Conservation (phyloP, 805 yeast species). For the Candida boleticola region DNA sequence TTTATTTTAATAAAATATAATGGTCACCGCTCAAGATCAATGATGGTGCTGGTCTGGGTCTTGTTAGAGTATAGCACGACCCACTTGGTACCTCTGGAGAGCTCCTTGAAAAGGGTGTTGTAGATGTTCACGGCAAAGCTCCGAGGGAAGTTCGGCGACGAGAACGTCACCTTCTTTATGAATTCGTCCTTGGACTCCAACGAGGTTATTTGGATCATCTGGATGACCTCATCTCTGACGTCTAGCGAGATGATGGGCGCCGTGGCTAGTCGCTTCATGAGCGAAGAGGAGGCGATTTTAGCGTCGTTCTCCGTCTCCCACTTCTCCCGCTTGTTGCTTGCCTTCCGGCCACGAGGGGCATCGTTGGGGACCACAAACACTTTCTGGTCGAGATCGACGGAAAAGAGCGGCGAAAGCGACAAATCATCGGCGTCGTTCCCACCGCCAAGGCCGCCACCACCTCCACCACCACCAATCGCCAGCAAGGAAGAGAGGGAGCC, state of each 20-base stretch:
- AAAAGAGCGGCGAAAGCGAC: constrained; percentile 27
- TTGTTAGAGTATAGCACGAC: constrained; percentile 78
- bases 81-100: constrained; percentile 67
- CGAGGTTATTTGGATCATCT: constrained; percentile 76
- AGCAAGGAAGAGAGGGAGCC: not conserved
- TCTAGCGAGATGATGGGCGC: constrained; percentile 82
- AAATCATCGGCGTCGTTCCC: not conserved
- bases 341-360: constrained; percentile 74
- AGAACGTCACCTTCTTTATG: constrained; percentile 79
- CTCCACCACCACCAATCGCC: too few species aligned
- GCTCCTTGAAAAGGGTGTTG: constrained; percentile 70
- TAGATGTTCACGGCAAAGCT: constrained; percentile 77
- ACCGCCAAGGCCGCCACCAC: too few species aligned
- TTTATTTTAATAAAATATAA: too few species aligned
- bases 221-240: constrained; percentile 77
- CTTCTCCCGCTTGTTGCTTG: constrained; percentile 61
- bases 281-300: constrained; percentile 52
- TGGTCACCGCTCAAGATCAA: constrained; percentile 41
- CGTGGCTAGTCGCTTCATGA: constrained; percentile 52
- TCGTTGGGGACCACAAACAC: constrained; percentile 72
- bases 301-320: constrained; percentile 78
- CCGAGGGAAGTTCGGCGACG: constrained; percentile 71
- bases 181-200: constrained; percentile 77
- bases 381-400: constrained; percentile 46
- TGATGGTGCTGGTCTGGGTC: constrained; percentile 56